Percentiles rank a stretch among this genome's conserved stretches.
phyloP scores from a whole-genome alignment of 23 red algal genomes.

The Cyanidiococcus yangmingshanensis region DNA sequence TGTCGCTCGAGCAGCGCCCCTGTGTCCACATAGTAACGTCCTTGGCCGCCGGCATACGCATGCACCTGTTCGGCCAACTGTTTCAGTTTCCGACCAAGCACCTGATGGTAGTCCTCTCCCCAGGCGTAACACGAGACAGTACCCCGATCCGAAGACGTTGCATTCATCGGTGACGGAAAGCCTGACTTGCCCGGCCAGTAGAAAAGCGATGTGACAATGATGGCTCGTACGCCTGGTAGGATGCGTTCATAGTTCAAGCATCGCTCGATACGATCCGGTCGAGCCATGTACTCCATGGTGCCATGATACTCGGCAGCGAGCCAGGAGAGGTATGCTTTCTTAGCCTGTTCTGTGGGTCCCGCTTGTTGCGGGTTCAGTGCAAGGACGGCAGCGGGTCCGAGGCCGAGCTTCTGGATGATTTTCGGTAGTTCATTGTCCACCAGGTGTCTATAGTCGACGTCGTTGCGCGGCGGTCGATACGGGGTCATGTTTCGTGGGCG shows the following conservation, averaged over 20 bases:
- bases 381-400: neutral
- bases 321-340: neutral
- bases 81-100: constrained; percentile 37
- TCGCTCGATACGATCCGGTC: constrained; percentile 71
- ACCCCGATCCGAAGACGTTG: constrained; percentile 28
- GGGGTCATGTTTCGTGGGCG: constrained; percentile 15
- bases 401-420: neutral
- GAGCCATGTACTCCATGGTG: constrained; percentile 78
- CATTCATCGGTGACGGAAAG: constrained; percentile 25
- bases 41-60: constrained; percentile 46
- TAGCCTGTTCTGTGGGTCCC: neutral
- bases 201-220: constrained; percentile 66
- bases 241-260: constrained; percentile 42
- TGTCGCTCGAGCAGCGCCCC: constrained; percentile 81
- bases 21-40: constrained; percentile 86
- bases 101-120: constrained; percentile 72
- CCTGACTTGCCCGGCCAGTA: constrained; percentile 84
- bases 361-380: neutral
- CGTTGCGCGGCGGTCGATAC: neutral
- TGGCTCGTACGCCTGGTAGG: constrained; percentile 56
- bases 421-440: neutral
- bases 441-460: neutral
- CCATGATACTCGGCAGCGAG: constrained; percentile 37
- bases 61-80: constrained; percentile 36
- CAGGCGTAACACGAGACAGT: constrained; percentile 89